Evolutionary conservation across 1,284 basidiomycete species (phyloP).

Genomic region (Spongispora temasekensis): DNA sequence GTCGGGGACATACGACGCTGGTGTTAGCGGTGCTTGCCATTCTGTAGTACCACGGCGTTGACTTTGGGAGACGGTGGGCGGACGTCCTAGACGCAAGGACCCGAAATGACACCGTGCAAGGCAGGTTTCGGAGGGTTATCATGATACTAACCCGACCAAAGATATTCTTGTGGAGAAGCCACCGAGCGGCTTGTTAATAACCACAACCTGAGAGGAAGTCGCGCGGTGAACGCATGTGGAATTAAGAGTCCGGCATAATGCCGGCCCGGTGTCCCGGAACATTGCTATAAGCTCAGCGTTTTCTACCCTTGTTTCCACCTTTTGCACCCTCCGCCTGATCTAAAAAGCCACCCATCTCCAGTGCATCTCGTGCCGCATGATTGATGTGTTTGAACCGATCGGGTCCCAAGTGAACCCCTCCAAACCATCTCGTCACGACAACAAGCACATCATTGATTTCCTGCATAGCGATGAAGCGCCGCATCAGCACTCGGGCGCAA

Average conservation of each 20-base stretch:
- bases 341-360: constrained; percentile 81
- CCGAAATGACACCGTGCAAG: constrained; percentile 17
- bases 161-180: constrained; percentile 4
- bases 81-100: constrained; percentile 19
- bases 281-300: constrained; percentile 16
- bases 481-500: background rate
- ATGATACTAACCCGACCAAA: background rate
- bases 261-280: too few relatives aligned
- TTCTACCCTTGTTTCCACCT: constrained; percentile 28
- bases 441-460: constrained; percentile 83
- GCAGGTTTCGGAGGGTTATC: constrained; percentile 16
- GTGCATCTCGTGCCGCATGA: constrained; percentile 83
- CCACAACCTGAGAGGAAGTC: constrained; percentile 9
- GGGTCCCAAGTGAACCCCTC: constrained; percentile 80
- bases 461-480: constrained; percentile 35
- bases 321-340: constrained; percentile 39
- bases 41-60: constrained; percentile 27
- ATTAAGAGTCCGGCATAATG: too few relatives aligned
- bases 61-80: constrained; percentile 1
- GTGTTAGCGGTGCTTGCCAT: constrained; percentile 35
- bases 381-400: constrained; percentile 94
- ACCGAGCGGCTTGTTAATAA: background rate
- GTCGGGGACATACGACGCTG: constrained; percentile 21
- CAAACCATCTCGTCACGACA: constrained; percentile 81
- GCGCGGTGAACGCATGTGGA: background rate